A percentile compares a stretch with the other conserved stretches of the same genome.
Evolutionary conservation across 495 filamentous ascomycete genomes (phyloP).

Genomic region (Podospora comata): DNA sequence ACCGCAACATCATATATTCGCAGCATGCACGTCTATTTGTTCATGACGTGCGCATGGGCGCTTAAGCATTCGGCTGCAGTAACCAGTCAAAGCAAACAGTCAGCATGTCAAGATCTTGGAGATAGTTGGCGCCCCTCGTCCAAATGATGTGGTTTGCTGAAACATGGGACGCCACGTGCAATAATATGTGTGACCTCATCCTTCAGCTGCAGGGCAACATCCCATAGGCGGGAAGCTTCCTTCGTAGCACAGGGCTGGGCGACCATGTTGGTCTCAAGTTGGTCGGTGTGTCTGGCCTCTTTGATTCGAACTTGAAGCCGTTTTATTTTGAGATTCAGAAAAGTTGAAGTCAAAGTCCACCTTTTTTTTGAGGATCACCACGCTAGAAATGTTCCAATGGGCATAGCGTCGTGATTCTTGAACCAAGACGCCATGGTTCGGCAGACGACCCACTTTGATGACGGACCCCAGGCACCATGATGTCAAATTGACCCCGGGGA

Average conservation of each 20-base stretch:
- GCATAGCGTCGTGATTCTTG: not conserved
- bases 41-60: conserved; percentile 24
- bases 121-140: not conserved
- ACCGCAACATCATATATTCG: too few species aligned
- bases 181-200: not conserved
- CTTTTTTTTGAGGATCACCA: not conserved
- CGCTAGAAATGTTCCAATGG: not conserved
- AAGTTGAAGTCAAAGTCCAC: not conserved
- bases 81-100: not conserved
- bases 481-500: conserved; percentile 4
- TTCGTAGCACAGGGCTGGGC: not conserved
- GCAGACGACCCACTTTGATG: not conserved
- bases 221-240: not conserved
- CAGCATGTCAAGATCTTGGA: not conserved
- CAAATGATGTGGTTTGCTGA: not conserved
- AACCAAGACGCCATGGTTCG: conserved; percentile 1
- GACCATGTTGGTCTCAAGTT: not conserved
- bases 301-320: not conserved
- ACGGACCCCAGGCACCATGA: conserved; percentile 9
- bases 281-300: not conserved
- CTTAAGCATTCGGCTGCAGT: conserved; percentile 10
- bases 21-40: conserved; percentile 9
- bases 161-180: not conserved
- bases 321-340: not conserved
- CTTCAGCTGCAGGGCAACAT: not conserved